A percentile compares a stretch with the other conserved stretches of the same genome.
Evolutionary conservation across 495 filamentous ascomycete species (phyloP).

Genomic region (Astrocystis sublimbata): DNA sequence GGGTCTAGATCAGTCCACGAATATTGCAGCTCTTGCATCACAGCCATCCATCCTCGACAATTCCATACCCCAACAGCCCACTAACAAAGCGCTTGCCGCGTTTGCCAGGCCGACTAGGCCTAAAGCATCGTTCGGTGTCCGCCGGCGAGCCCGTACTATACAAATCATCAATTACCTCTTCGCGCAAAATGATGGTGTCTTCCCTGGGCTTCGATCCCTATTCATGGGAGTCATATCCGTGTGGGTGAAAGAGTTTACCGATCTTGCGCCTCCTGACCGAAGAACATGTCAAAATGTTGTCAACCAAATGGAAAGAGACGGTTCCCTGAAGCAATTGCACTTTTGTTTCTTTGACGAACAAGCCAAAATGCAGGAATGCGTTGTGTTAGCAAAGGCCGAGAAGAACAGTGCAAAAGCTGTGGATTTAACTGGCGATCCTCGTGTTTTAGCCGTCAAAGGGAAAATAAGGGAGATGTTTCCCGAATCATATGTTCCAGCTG

Average conservation of each 20-base stretch:
- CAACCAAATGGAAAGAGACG: slow-evolving; percentile 60
- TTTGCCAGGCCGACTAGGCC: slow-evolving; percentile 11
- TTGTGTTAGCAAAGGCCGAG: slow-evolving; percentile 23
- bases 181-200: slow-evolving; percentile 68
- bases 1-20: not conserved
- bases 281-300: slow-evolving; percentile 52
- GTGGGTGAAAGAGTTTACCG: slow-evolving; percentile 60
- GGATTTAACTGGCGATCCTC: slow-evolving; percentile 23
- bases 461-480: slow-evolving; percentile 47
- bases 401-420: not conserved
- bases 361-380: slow-evolving; percentile 29
- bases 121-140: slow-evolving; percentile 24
- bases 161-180: slow-evolving; percentile 71
- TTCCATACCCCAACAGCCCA: not conserved
- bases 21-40: not conserved
- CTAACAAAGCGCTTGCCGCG: slow-evolving; percentile 10
- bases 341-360: slow-evolving; percentile 58
- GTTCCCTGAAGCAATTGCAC: slow-evolving; percentile 58
- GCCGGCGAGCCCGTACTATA: slow-evolving; percentile 36
- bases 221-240: slow-evolving; percentile 66
- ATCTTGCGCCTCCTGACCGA: slow-evolving; percentile 43
- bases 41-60: not conserved
- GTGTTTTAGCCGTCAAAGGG: slow-evolving; percentile 36
- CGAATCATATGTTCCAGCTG: slow-evolving; percentile 42
- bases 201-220: slow-evolving; percentile 71